Base-by-base conservation (phyloP, 441 rosid genomes). In the Monsonia emarginata region DNA sequence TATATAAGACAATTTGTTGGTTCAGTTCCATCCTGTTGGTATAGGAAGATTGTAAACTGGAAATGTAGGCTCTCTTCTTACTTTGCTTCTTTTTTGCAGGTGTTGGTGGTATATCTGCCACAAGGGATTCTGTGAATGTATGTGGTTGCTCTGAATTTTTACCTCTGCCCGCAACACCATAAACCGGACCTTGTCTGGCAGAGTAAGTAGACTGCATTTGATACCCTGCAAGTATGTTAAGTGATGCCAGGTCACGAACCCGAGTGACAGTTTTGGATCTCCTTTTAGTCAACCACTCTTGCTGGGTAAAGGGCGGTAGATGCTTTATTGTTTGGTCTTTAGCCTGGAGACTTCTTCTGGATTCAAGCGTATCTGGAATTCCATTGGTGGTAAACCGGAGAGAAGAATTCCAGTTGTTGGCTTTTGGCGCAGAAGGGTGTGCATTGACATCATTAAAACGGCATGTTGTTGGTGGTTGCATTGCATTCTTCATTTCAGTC, bases 181-280 rank as follows among this genome's bases (percentile, higher is more conserved):
- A 73, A 54, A 40, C 5, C 8, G 64, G 71, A 65, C 67, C 63
- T 57, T 68, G 73, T 69, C 70, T 74, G 65, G 65, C 44, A n/a
- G 63, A 60, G 70, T 50, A 36, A 72, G 63, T 64, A 32, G 67
- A 65, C 40, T 69, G 65, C 75, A 54, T 57, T 5, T 25, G 50
- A 50, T 59, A 69, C 40, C 71, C 72, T 63, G 69, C 58, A 61
- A 74, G 40, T 69, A 75, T 78, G 65, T 70, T 79, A 32, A 80
- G 69, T 40, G 95, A 82, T 72, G 79, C 77, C 67, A 74, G 60
- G 71, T 76, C 84, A 19, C 78, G 76, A 64, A 56, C 69, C 56
- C 77, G 76, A 42, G 87, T 76, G 66, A 74, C 79, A 30, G 79
- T 82, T 77, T 72, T 78, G 64, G 89, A 80, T 85, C 79, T 84